Conservation (phyloP, 2,329 filamentous ascomycete genomes). For the Aspergillus luchuensis region DNA sequence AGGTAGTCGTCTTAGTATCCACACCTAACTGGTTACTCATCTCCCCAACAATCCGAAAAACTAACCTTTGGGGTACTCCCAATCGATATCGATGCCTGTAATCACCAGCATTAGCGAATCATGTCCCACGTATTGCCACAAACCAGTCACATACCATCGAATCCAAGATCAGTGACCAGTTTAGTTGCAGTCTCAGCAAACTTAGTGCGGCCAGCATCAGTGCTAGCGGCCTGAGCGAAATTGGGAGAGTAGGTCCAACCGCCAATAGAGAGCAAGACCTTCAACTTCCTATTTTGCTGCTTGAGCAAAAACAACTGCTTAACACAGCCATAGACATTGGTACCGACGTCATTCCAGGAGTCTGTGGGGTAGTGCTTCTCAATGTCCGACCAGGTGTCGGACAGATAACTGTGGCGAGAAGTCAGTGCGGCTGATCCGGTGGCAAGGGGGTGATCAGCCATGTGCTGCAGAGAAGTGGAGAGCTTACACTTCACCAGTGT, state of each 20-base stretch:
- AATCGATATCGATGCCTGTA: constrained; percentile 49
- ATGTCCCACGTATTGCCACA: not conserved
- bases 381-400: constrained; percentile 68
- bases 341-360: constrained; percentile 68
- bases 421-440: constrained; percentile 10
- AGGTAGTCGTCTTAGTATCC: constrained; percentile 14
- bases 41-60: not conserved
- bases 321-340: constrained; percentile 73
- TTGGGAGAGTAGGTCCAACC: constrained; percentile 80
- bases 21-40: not conserved
- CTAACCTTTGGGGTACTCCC: constrained; percentile 49
- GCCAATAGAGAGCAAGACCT: constrained; percentile 78
- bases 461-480: not conserved
- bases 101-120: constrained; percentile 2
- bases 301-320: constrained; percentile 78
- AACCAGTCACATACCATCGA: constrained; percentile 50
- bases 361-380: constrained; percentile 71
- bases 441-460: not conserved
- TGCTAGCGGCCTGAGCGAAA: constrained; percentile 69
- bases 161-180: constrained; percentile 76
- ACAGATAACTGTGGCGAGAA: constrained; percentile 49
- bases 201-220: constrained; percentile 59
- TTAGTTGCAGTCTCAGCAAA: constrained; percentile 74
- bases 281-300: constrained; percentile 72
- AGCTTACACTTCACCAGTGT: constrained; percentile 74